phyloP scores from a whole-genome alignment of 495 filamentous ascomycete genomes.

The Lineolata rhizophorae region DNA sequence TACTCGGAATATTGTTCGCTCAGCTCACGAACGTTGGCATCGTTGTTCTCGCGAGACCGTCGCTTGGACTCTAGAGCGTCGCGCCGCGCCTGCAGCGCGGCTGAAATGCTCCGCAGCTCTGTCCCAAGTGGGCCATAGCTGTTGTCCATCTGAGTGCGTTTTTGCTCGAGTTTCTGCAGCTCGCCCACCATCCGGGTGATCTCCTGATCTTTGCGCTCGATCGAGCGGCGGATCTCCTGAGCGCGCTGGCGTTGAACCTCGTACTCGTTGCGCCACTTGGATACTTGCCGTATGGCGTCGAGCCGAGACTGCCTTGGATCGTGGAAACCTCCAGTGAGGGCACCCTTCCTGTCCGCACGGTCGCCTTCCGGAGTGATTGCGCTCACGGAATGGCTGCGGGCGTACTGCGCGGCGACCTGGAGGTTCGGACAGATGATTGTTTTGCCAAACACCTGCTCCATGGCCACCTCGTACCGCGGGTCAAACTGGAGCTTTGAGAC shows the following conservation, averaged over 20 bases:
- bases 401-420: conserved; percentile 66
- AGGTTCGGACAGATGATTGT: conserved; percentile 87
- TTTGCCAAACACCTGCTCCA: conserved; percentile 86
- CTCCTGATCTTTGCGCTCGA: conserved; percentile 64
- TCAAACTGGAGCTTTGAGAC: conserved; percentile 72
- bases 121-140: conserved; percentile 60
- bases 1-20: conserved; percentile 51
- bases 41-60: conserved; percentile 45
- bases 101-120: conserved; percentile 48
- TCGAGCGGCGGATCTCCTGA: conserved; percentile 34
- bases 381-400: conserved; percentile 70
- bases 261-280: conserved; percentile 50
- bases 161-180: conserved; percentile 63
- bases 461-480: conserved; percentile 53
- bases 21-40: conserved; percentile 50
- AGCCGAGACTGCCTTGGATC: conserved; percentile 66
- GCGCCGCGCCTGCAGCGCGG: conserved; percentile 47
- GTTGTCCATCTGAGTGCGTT: conserved; percentile 52
- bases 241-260: conserved; percentile 39
- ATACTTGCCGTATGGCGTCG: conserved; percentile 57
- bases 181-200: conserved; percentile 65
- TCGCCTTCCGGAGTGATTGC: conserved; percentile 91
- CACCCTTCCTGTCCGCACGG: conserved; percentile 79
- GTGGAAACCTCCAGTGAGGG: conserved; percentile 79
- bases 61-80: conserved; percentile 55